These are phyloP conservation scores for Solanum chmielewskii DNA, from an alignment of 257 asterid genomes.

Conservation along the genomic window DNA sequence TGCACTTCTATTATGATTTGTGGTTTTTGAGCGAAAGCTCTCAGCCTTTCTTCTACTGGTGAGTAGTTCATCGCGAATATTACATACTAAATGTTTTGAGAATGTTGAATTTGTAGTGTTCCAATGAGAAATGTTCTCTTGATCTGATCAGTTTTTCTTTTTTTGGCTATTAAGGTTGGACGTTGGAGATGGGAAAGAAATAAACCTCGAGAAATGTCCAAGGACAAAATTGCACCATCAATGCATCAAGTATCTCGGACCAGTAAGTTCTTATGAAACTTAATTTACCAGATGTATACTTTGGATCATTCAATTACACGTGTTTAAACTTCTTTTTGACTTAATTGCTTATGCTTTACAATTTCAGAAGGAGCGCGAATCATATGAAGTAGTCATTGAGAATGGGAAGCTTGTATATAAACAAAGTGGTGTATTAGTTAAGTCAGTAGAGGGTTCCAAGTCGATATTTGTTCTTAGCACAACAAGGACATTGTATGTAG, in stretches of 20 bases:
- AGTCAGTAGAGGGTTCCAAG: slow-evolving; percentile 67
- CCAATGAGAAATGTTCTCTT: background rate
- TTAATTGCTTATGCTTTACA: background rate
- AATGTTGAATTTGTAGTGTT: background rate
- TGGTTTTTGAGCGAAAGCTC: slow-evolving; percentile 83
- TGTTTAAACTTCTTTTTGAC: background rate
- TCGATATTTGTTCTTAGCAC: slow-evolving; percentile 96
- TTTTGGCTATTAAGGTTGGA: slow-evolving; percentile 57
- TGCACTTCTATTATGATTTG: slow-evolving; percentile 77
- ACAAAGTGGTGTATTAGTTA: slow-evolving; percentile 45
- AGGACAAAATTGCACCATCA: slow-evolving; percentile 57
- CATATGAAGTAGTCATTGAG: slow-evolving; percentile 55
- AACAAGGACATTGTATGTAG: slow-evolving; percentile 56
- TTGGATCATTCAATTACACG: background rate
- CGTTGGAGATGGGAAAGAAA: slow-evolving; percentile 88
- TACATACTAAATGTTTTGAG: background rate
- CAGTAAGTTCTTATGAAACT: slow-evolving; percentile 34
- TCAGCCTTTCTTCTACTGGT: slow-evolving; percentile 97
- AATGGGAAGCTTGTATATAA: slow-evolving; percentile 63
- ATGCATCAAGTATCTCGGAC: slow-evolving; percentile 85
- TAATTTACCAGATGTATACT: background rate
- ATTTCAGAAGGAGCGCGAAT: slow-evolving; percentile 68
- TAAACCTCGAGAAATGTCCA: slow-evolving; percentile 67
- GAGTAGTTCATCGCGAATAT: slow-evolving; percentile 3
- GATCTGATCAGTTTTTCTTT: background rate